These are phyloP conservation scores for Apiospora sp. DNA, from an alignment of 2,329 filamentous ascomycete genomes.

Conservation along the genomic window DNA sequence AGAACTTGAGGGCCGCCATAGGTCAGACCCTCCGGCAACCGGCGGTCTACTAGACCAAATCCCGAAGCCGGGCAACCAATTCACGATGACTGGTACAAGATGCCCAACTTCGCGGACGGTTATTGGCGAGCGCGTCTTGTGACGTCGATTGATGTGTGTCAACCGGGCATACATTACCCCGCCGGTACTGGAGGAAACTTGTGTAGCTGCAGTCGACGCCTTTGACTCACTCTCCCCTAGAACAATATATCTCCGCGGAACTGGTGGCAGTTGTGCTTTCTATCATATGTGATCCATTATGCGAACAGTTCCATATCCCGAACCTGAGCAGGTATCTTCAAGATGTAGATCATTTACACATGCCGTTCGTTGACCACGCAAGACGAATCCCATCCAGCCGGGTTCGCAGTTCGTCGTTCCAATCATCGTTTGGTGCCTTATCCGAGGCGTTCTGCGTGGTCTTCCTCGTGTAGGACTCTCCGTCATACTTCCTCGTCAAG, in stretches of 20 bases:
- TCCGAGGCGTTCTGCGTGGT: background rate
- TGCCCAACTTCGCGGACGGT: no score
- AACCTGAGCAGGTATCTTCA: no score
- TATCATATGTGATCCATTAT: no score
- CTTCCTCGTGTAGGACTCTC: no score
- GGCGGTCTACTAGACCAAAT: background rate
- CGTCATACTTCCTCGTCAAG: background rate
- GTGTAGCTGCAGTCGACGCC: background rate
- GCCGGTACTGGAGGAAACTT: background rate
- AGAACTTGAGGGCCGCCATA: background rate
- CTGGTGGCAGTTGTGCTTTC: background rate
- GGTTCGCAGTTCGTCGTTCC: background rate
- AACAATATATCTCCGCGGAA: background rate
- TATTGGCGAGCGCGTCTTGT: background rate
- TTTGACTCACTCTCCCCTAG: background rate
- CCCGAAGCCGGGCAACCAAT: slow-evolving; percentile 12
- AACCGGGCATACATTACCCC: background rate
- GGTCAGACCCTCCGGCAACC: background rate
- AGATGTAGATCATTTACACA: no score
- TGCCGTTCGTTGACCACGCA: background rate
- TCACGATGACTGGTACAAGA: background rate
- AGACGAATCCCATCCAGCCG: background rate
- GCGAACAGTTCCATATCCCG: no score
- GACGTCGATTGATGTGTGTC: background rate
- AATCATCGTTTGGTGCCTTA: background rate